A percentile compares a stretch with the other conserved stretches of the same genome.
phyloP scores from a whole-genome alignment of 1,284 basidiomycete genomes.

The Grifola frondosa region DNA sequence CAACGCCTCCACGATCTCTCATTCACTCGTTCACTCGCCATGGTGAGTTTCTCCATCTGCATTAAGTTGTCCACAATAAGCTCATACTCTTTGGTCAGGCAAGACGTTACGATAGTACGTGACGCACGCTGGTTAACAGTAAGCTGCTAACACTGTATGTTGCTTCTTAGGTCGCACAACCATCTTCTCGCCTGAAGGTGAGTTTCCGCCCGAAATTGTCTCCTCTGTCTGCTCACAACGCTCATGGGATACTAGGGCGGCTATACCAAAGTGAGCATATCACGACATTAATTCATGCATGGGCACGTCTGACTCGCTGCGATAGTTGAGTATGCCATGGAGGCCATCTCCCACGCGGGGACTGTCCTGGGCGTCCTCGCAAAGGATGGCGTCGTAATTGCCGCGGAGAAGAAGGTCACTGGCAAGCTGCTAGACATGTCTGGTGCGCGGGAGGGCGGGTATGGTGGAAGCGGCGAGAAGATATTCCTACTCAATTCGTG shows the following conservation, averaged over 20 bases:
- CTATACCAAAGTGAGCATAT: constrained; percentile 79
- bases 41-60: constrained; percentile 29
- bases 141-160: constrained; percentile 19
- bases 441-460: constrained; percentile 81
- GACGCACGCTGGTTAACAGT: constrained; percentile 1
- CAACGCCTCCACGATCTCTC: constrained; percentile 16
- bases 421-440: constrained; percentile 94
- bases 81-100: constrained; percentile 47
- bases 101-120: constrained; percentile 87
- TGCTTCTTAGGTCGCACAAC: constrained; percentile 75
- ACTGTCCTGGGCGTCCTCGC: constrained; percentile 95
- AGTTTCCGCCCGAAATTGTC: constrained; percentile 25
- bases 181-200: constrained; percentile 95
- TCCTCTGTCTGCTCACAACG: background rate
- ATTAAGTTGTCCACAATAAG: background rate
- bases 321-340: constrained; percentile 98
- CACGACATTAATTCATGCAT: background rate
- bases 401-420: constrained; percentile 99
- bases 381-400: constrained; percentile 95
- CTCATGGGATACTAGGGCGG: constrained; percentile 54
- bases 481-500: constrained; percentile 91
- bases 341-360: constrained; percentile 96
- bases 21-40: constrained; percentile 22
- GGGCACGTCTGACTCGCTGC: background rate
- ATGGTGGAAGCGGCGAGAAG: constrained; percentile 96